Evolutionary conservation across 2,329 filamentous ascomycete species (phyloP), one percentile per base, ranked within the genome.

Genomic region (Cercospora brassicicola): DNA sequence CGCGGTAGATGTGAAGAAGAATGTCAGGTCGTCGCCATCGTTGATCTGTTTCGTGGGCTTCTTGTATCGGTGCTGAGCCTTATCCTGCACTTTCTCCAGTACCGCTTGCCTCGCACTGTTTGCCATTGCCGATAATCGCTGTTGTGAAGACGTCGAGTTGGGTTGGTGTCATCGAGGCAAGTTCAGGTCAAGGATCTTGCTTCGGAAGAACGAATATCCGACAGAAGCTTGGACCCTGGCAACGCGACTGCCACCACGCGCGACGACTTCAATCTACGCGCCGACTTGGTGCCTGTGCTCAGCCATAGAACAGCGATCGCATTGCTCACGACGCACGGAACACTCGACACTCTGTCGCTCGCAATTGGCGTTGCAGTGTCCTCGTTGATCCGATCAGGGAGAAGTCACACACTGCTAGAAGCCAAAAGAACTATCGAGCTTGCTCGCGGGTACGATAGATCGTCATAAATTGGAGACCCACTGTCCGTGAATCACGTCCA

Each of bases 1-100:
- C 55, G 93, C 95, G 73, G 87, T 88, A 59, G 92, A 93, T 8
- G 85, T 86, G 63, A 96, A 87, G 79, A 98, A 99, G 70, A 86
- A 87, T 20, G 87, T 80, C 64, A 99, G 91, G 84, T 98, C 93
- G 68, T 89, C 83, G 66, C 90, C 90, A 75, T 95, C 91, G 81
- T 96, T 86, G 81, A 99, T 99, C 76, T 85, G 85, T 80, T 98
- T 99, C 66, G 79, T 77, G 0, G 95, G 95, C 51, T 83, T 82
- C 62, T 83, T 77, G 79, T 97, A 97, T 33, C 72, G 76, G 76
- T 72, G 66, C 26, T 70, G 51, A 4, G 57, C 7, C n/a, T 65
- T 59, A 39, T 71, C 31, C 30, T 59, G 36, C n/a, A 71, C 20
- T n/a, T 59, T 60, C 26, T 65, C 64, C 33, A 70, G 33, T 15